These are phyloP conservation scores for Huntiella moniliformis DNA, from an alignment of 2,329 filamentous ascomycete species.

Conservation along the genomic window DNA sequence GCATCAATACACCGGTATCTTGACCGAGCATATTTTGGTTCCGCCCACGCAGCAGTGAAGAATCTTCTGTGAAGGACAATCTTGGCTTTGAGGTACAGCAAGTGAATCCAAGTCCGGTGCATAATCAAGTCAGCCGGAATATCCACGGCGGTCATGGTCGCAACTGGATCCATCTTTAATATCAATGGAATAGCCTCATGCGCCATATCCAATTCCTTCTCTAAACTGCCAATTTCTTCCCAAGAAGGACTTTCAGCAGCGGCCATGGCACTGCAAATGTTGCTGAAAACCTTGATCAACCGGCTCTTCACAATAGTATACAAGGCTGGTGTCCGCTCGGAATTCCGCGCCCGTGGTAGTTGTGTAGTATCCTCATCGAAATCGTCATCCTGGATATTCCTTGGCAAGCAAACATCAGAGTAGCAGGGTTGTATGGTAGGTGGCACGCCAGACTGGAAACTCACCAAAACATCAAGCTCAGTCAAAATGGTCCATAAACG, in stretches of 20 bases:
- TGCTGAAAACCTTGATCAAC: constrained; percentile 15
- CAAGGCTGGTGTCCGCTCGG: constrained; percentile 25
- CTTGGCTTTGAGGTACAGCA: constrained; percentile 29
- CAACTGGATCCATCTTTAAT: constrained; percentile 24
- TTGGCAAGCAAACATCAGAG: constrained; percentile 27
- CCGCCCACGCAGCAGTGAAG: constrained; percentile 17
- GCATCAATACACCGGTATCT: constrained; percentile 25
- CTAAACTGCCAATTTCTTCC: constrained; percentile 18
- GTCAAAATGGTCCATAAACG: constrained; percentile 35
- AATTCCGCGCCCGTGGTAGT: constrained; percentile 24
- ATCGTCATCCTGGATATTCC: constrained; percentile 30
- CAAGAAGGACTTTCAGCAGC: constrained; percentile 18
- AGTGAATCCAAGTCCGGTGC: constrained; percentile 29
- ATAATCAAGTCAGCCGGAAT: constrained; percentile 27
- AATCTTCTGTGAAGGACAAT: constrained; percentile 29
- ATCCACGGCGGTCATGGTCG: constrained; percentile 21
- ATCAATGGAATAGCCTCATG: constrained; percentile 22
- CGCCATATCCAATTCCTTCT: constrained; percentile 23
- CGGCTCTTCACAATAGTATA: constrained; percentile 20
- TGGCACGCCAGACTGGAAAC: constrained; percentile 34
- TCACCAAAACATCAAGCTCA: constrained; percentile 34
- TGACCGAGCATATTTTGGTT: constrained; percentile 22
- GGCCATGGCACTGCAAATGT: constrained; percentile 13
- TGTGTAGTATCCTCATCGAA: constrained; percentile 28
- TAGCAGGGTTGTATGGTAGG: constrained; percentile 28